Evolutionary conservation across 768 basidiomycete species (phyloP).

Genomic region (Boletus rex-veris): DNA sequence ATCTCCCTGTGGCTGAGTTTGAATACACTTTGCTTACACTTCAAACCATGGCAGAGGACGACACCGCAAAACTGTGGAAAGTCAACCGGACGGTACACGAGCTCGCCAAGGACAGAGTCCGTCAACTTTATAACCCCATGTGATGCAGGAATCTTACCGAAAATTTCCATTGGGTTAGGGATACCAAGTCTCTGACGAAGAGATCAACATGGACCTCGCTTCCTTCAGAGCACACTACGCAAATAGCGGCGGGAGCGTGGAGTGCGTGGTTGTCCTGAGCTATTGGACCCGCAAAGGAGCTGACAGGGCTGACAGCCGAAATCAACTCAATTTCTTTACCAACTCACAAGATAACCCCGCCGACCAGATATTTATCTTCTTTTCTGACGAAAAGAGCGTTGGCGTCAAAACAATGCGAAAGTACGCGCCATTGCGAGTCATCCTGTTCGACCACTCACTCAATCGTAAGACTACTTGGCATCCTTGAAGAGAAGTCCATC

Average conservation of each 20-base stretch:
- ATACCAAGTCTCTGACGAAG: constrained; percentile 90
- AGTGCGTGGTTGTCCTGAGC: constrained; percentile 54
- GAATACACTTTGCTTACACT: constrained; percentile 35
- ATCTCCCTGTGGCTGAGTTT: constrained; percentile 49
- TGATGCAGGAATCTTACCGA: constrained; percentile 17
- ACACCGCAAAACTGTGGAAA: constrained; percentile 89
- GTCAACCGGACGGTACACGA: constrained; percentile 96
- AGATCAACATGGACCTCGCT: constrained; percentile 83
- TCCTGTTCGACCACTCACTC: constrained; percentile 9
- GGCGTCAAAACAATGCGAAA: constrained; percentile 98
- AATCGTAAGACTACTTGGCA: constrained; percentile 66
- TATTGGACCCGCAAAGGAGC: constrained; percentile 4
- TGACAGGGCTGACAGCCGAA: constrained; percentile 54
- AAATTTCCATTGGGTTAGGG: constrained; percentile 50
- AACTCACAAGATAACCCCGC: constrained; percentile 59
- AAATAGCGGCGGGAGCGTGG: constrained; percentile 68
- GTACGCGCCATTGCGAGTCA: constrained; percentile 43
- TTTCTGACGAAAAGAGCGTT: constrained; percentile 93
- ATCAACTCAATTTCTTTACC: constrained; percentile 87
- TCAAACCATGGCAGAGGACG: constrained; percentile 67
- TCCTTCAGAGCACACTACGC: constrained; percentile 75
- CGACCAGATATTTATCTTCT: constrained; percentile 91
- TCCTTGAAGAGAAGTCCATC: constrained; percentile 90
- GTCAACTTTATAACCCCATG: constrained; percentile 11
- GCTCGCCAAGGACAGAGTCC: constrained; percentile 90